A percentile compares a stretch with the other conserved stretches of the same genome.
These are phyloP conservation scores for Nothophytophthora sp. DNA, from an alignment of 352 stramenopile species.

Conservation along the genomic window DNA sequence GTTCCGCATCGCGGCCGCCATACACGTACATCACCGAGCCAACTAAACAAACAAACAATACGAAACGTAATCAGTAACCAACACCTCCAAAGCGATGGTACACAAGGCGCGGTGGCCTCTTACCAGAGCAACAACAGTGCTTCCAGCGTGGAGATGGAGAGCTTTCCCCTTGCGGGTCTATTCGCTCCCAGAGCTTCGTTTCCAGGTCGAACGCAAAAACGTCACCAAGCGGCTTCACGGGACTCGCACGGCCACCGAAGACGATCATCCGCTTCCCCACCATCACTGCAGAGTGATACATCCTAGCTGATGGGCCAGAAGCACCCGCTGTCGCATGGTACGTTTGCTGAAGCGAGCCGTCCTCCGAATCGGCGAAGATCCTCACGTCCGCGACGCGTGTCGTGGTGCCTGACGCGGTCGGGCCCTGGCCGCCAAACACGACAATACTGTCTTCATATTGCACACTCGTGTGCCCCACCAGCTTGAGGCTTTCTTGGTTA, in stretches of 20 bases:
- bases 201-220: conserved; percentile 55
- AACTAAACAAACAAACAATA: conserved; percentile 34
- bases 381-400: conserved; percentile 59
- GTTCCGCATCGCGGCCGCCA: conserved; percentile 66
- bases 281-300: conserved; percentile 76
- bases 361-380: conserved; percentile 21
- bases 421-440: conserved; percentile 73
- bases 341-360: conserved; percentile 30
- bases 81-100: too few species aligned
- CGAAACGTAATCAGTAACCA: conserved; percentile 1
- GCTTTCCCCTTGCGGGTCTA: conserved; percentile 25
- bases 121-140: conserved; percentile 66
- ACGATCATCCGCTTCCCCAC: conserved; percentile 63
- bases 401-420: conserved; percentile 53
- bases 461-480: conserved; percentile 68
- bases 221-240: conserved; percentile 69
- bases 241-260: conserved; percentile 79
- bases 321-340: conserved; percentile 15
- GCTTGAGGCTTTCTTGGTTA: conserved; percentile 37
- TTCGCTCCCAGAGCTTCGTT: conserved; percentile 42
- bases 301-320: conserved; percentile 46
- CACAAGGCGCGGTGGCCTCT: conserved; percentile 2
- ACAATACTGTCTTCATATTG: conserved; percentile 41
- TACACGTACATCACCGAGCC: conserved; percentile 69
- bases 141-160: conserved; percentile 70